Percentiles rank a stretch among this genome's conserved stretches.
Evolutionary conservation across 768 basidiomycete genomes (phyloP).

Genomic region (Boletus patriciae): DNA sequence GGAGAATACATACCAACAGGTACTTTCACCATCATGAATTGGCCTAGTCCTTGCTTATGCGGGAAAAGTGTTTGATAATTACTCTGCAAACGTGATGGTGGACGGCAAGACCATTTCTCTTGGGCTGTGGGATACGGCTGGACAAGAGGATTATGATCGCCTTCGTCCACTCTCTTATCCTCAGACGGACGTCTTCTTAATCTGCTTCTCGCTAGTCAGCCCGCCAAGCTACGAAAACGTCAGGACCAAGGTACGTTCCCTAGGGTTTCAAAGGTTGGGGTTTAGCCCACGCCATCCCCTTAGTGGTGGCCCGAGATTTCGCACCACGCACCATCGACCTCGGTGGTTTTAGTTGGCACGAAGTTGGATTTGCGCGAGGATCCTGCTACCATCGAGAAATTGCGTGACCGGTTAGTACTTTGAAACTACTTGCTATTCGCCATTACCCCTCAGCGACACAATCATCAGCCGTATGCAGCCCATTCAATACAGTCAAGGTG

Average conservation of each 20-base stretch:
- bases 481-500: conserved; percentile 88
- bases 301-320: conserved; percentile 98
- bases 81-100: conserved; percentile 98
- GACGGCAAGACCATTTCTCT: conserved; percentile 98
- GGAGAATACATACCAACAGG: conserved; percentile 97
- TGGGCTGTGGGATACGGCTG: conserved; percentile 99
- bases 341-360: conserved; percentile 92
- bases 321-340: conserved; percentile 94
- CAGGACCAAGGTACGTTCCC: conserved; percentile 78
- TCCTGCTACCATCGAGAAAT: conserved; percentile 85
- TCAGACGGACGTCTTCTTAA: conserved; percentile 98
- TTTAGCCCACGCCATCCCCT: conserved; percentile 8
- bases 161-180: conserved; percentile 98
- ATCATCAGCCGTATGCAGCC: conserved; percentile 83
- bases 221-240: conserved; percentile 99
- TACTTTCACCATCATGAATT: conserved; percentile 33
- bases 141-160: conserved; percentile 98
- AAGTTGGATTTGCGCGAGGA: conserved; percentile 98
- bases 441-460: conserved; percentile 5
- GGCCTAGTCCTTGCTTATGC: conserved; percentile 9
- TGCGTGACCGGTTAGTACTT: conserved; percentile 75
- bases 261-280: background rate
- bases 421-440: conserved; percentile 4
- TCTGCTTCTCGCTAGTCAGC: conserved; percentile 97
- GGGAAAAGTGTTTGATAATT: conserved; percentile 91